Conservation (phyloP, 2,329 filamentous ascomycete species). For the Talaromyces sp. region DNA sequence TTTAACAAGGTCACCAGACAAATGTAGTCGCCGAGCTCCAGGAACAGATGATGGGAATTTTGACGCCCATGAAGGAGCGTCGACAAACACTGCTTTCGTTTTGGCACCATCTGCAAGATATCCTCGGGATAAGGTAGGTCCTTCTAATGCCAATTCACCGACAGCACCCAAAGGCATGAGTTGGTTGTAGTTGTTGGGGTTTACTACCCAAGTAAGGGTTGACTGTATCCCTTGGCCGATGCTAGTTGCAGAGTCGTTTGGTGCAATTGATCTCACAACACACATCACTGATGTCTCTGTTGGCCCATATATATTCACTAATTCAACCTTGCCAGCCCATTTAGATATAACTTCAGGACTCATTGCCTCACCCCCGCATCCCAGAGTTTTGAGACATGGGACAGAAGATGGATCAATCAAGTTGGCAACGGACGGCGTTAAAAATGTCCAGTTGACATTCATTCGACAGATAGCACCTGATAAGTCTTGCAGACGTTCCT, state of each 20-base stretch:
- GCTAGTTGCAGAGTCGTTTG: constrained; percentile 28
- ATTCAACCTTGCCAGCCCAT: constrained; percentile 8
- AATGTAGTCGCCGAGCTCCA: constrained; percentile 35
- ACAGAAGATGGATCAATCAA: constrained; percentile 27
- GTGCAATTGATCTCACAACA: constrained; percentile 12
- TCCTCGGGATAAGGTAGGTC: constrained; percentile 34
- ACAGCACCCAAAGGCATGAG: constrained; percentile 38
- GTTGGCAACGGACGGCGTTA: constrained; percentile 57
- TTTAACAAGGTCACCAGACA: constrained; percentile 25
- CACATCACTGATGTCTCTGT: constrained; percentile 10
- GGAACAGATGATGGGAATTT: constrained; percentile 36
- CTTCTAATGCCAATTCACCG: constrained; percentile 39
- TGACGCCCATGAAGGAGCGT: constrained; percentile 32
- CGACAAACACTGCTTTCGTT: constrained; percentile 31
- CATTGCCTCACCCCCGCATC: constrained; percentile 39
- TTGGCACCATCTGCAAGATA: constrained; percentile 40
- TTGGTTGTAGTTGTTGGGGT: constrained; percentile 40
- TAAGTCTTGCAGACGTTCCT: constrained; percentile 32
- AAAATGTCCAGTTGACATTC: constrained; percentile 47
- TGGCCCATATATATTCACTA: constrained; percentile 11
- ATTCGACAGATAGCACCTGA: constrained; percentile 45
- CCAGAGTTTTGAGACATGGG: constrained; percentile 35
- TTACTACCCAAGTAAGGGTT: constrained; percentile 44
- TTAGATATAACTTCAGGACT: constrained; percentile 28
- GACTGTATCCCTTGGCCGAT: constrained; percentile 24